Evolutionary conservation across 2,329 filamentous ascomycete genomes (phyloP), one percentile per base, ranked within the genome.

Genomic region (Coleophoma cylindrospora): DNA sequence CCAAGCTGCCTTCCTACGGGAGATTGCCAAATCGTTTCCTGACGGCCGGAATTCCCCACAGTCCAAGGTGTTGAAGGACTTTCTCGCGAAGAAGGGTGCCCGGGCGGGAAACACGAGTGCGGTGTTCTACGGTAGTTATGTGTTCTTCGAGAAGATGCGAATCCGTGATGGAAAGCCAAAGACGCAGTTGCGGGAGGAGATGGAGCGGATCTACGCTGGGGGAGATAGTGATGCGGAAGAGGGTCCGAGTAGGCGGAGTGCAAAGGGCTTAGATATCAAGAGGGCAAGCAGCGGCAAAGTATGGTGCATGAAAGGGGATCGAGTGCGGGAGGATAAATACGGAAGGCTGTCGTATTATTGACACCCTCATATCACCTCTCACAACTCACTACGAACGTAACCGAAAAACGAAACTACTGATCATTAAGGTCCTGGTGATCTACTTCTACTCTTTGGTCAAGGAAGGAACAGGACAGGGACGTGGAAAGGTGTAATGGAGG

Each of bases 71-170:
- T 67, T 82, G 15, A 68, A 67, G 33, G 66, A 69, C 37, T 83
- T 83, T 56, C 68, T 79, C 46, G 60, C 59, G 6, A 76, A 76
- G 57, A 76, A 72, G 49, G 79, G 78, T 0, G 50, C 70, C 0
- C 66, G 64, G 10, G 66, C 68, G 2, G 79, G 80, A 4, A 76
- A 76, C 48, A 74, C 70, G 3, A 75, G 67, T 47, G 55, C 57
- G 9, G 66, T 75, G 1, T 83, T 74, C 58, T 82, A 83, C 55
- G 73, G 71, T 3, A 70, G 68, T 0, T 83, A 83, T 58, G 71
- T 80, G 17, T 81, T 75, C 61, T 83, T 83, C 56, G 79, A 84
- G 66, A 83, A 83, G 68, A 54, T 76, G 56, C 66, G 79, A n/a
- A 64, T 83, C 48, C 70, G 70, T 58, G 68, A 77, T 47, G 66